phyloP scores from a whole-genome alignment of 176 grass and related monocot species.

The Triticum aestivum region IWGSC_CS_RefSeq_v2.1 NC_057810.1:685738907-685739406 shows the following conservation, averaged over 20 bases:
- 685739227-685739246: slow-evolving; percentile 46
- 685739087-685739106: neutral
- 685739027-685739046: neutral
- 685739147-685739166: slow-evolving; percentile 7
- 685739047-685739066: neutral
- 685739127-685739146: slow-evolving; percentile 53
- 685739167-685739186: slow-evolving; percentile 48
- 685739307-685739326: neutral
- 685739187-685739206: slow-evolving; percentile 41
- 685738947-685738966: slow-evolving; percentile 17
- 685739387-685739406: slow-evolving; percentile 60
- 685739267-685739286: neutral
- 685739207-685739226: slow-evolving; percentile 49
- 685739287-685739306: neutral
- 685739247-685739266: slow-evolving; percentile 20
- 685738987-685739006: neutral
- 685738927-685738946: neutral
- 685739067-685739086: slow-evolving; percentile 4
- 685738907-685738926: neutral
- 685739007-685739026: neutral
- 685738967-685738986: neutral
- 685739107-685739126: neutral
- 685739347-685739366: slow-evolving; percentile 71
- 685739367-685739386: slow-evolving; percentile 76
- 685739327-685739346: slow-evolving; percentile 9